These are phyloP conservation scores for Spergularia bocconei DNA, from an alignment of 148 eudicot genomes.

Conservation along the genomic window DNA sequence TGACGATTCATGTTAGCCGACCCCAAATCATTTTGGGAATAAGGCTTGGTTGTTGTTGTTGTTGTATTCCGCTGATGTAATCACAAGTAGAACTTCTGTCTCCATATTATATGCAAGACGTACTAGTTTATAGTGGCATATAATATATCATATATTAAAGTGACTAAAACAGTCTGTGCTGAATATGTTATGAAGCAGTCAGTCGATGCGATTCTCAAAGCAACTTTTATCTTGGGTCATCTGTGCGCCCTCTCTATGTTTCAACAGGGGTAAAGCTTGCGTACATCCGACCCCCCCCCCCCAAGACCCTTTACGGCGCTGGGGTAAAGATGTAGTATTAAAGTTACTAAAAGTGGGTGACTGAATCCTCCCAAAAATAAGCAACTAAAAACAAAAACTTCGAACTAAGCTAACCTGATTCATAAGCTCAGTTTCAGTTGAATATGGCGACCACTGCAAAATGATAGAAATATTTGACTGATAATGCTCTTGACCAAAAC, in stretches of 20 bases:
- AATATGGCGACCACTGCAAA: constrained; percentile 86
- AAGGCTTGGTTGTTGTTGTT: too few relatives aligned
- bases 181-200: too few relatives aligned
- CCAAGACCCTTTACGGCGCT: too few relatives aligned
- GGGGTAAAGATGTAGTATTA: too few relatives aligned
- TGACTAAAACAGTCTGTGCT: too few relatives aligned
- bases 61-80: background rate
- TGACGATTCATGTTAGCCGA: too few relatives aligned
- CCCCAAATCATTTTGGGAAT: too few relatives aligned
- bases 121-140: background rate
- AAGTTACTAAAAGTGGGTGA: background rate
- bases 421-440: constrained; percentile 66
- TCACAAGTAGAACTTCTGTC: background rate
- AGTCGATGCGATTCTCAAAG: too few relatives aligned
- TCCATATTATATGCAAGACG: constrained; percentile 3
- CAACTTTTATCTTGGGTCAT: too few relatives aligned
- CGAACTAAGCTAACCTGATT: constrained; percentile 47
- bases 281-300: too few relatives aligned
- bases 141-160: background rate
- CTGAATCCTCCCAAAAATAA: background rate
- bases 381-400: background rate
- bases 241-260: too few relatives aligned
- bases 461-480: constrained; percentile 54
- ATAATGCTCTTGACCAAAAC: constrained; percentile 37
- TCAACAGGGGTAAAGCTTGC: too few relatives aligned